Evolutionary conservation across 306 rosid genomes (phyloP).

Genomic region (Crotalaria pallida): DNA sequence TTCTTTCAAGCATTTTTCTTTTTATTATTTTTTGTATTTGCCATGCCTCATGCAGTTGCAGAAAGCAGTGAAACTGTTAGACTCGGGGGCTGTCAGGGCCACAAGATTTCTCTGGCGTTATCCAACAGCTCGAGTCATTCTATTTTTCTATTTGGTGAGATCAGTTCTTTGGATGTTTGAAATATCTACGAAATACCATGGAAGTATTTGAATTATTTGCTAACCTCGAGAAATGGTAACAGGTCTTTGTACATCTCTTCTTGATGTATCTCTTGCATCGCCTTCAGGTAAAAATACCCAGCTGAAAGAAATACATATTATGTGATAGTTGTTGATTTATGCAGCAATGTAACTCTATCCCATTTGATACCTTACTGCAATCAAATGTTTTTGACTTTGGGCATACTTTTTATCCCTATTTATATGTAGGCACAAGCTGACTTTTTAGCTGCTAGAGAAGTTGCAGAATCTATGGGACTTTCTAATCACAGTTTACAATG

Average conservation of each 20-base stretch:
- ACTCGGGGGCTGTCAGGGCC: conserved; percentile 95
- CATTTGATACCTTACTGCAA: not conserved
- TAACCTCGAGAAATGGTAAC: conserved; percentile 39
- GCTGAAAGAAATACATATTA: not conserved
- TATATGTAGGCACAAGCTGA: conserved; percentile 82
- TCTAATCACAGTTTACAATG: conserved; percentile 56
- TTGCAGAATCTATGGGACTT: conserved; percentile 92
- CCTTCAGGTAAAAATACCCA: conserved; percentile 64
- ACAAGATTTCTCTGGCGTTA: conserved; percentile 96
- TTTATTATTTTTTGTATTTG: not conserved
- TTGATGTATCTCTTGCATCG: conserved; percentile 93
- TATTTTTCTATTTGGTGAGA: conserved; percentile 84
- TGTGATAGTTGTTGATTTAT: not conserved
- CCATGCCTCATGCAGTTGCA: conserved; percentile 60
- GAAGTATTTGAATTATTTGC: conserved; percentile 9
- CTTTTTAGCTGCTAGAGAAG: conserved; percentile 60
- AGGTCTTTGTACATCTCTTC: conserved; percentile 97
- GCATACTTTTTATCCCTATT: conserved; percentile 7
- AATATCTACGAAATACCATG: not conserved
- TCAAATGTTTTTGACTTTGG: not conserved
- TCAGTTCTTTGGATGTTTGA: not conserved
- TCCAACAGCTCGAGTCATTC: conserved; percentile 78
- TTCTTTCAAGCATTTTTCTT: conserved; percentile 4
- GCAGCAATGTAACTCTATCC: not conserved
- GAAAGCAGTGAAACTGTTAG: conserved; percentile 85